Conservation (phyloP, 2,329 filamentous ascomycete species). For the Macrophomina tecta region DNA sequence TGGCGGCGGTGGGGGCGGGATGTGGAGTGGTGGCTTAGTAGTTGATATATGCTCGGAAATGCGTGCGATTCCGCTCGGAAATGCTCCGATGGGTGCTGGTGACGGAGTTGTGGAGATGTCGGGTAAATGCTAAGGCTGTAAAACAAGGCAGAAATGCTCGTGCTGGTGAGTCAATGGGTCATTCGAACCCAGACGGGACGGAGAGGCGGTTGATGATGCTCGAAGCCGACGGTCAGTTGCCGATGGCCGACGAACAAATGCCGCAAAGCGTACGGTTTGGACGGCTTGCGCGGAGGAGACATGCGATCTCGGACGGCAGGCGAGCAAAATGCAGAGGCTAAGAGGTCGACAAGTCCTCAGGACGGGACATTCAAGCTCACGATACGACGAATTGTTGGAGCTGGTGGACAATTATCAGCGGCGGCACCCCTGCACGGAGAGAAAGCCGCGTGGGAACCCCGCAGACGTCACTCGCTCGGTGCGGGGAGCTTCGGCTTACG, state of each 20-base stretch:
- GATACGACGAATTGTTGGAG: constrained; percentile 17
- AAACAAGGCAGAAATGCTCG: background rate
- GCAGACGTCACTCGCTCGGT: constrained; percentile 19
- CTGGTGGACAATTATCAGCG: constrained; percentile 11
- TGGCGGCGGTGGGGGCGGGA: background rate
- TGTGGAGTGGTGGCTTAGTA: background rate
- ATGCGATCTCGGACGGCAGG: background rate
- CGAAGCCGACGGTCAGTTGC: constrained; percentile 9
- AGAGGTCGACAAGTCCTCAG: background rate
- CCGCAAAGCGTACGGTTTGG: background rate
- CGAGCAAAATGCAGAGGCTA: background rate
- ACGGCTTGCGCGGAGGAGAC: background rate
- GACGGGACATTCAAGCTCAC: constrained; percentile 15
- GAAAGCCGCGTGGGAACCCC: constrained; percentile 18
- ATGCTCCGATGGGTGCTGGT: background rate
- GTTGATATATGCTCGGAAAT: background rate
- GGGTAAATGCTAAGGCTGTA: background rate
- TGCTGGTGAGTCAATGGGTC: background rate
- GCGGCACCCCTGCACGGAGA: constrained; percentile 14
- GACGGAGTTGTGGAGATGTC: background rate
- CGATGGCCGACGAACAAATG: constrained; percentile 11
- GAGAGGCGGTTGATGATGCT: background rate
- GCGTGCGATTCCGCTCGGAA: background rate
- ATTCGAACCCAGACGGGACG: background rate
- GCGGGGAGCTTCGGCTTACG: constrained; percentile 21